A percentile compares a stretch with the other conserved stretches of the same genome.
Conservation (phyloP, 1,284 basidiomycete species). For the Ustilago loliicola region DNA sequence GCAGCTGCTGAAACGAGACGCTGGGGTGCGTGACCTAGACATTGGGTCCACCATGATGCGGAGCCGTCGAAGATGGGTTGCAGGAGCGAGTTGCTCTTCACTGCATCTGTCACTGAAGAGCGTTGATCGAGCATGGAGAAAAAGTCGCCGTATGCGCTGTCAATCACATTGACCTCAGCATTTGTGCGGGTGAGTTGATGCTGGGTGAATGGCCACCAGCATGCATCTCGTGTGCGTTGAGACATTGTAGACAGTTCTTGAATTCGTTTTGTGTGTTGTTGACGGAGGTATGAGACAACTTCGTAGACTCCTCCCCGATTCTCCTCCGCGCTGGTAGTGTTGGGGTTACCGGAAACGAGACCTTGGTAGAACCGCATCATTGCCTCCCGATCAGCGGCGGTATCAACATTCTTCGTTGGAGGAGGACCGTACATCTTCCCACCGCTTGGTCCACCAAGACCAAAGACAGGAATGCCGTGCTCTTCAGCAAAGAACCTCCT, state of each 20-base stretch:
- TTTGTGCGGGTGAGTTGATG: slow-evolving; percentile 73
- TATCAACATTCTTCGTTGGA: slow-evolving; percentile 72
- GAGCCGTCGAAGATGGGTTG: slow-evolving; percentile 87
- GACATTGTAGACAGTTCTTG: slow-evolving; percentile 83
- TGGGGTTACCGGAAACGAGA: slow-evolving; percentile 64
- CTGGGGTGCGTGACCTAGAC: slow-evolving; percentile 85
- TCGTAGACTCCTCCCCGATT: slow-evolving; percentile 72
- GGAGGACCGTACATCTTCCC: slow-evolving; percentile 49
- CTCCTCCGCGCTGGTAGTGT: slow-evolving; percentile 11
- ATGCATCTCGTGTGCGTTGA: slow-evolving; percentile 79
- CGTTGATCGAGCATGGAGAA: slow-evolving; percentile 76
- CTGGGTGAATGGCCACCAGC: slow-evolving; percentile 99
- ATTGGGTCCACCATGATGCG: slow-evolving; percentile 98
- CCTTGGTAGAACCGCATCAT: slow-evolving; percentile 80
- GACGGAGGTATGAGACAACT: slow-evolving; percentile 78
- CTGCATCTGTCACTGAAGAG: not conserved
- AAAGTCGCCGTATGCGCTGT: slow-evolving; percentile 85
- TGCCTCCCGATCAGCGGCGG: slow-evolving; percentile 74
- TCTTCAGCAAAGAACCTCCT: slow-evolving; percentile 79
- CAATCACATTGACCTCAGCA: slow-evolving; percentile 76
- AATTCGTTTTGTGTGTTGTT: slow-evolving; percentile 77
- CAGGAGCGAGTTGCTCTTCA: slow-evolving; percentile 72
- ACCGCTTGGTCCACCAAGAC: slow-evolving; percentile 53
- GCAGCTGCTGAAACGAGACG: slow-evolving; percentile 87
- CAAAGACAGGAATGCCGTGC: slow-evolving; percentile 74